Conservation (phyloP, 495 filamentous ascomycete genomes). For the Saxophila tyrrhenica region DNA sequence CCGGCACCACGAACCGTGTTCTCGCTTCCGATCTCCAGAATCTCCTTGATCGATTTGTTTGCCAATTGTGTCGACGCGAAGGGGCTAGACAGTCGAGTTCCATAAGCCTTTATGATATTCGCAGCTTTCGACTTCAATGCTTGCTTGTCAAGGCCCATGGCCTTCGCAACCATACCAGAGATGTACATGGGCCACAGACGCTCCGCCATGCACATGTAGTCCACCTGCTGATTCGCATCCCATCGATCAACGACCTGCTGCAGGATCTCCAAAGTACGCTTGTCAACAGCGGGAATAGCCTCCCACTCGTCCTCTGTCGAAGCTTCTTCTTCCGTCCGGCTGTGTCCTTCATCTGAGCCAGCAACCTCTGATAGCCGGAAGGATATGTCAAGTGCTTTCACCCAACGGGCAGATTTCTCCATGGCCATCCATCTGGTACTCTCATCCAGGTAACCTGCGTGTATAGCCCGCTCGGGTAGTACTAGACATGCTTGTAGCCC, state of each 20-base stretch:
- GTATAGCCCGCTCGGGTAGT: background rate
- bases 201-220: background rate
- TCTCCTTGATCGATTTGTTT: background rate
- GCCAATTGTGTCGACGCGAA: background rate
- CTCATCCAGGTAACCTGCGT: background rate
- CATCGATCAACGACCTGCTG: background rate
- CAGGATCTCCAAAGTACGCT: background rate
- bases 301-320: background rate
- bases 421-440: background rate
- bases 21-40: constrained; percentile 3
- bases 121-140: background rate
- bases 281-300: background rate
- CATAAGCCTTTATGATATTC: constrained; percentile 4
- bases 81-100: background rate
- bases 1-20: background rate
- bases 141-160: background rate
- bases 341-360: background rate
- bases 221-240: background rate
- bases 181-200: constrained; percentile 7
- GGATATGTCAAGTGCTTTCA: background rate
- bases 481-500: too few species aligned
- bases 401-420: background rate
- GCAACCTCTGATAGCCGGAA: background rate
- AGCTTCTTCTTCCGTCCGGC: background rate
- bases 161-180: constrained; percentile 4